Evolutionary conservation across 2,329 filamentous ascomycete species (phyloP), one percentile per base, ranked within the genome.

Genomic region (Cladophialophora carrionii): DNA sequence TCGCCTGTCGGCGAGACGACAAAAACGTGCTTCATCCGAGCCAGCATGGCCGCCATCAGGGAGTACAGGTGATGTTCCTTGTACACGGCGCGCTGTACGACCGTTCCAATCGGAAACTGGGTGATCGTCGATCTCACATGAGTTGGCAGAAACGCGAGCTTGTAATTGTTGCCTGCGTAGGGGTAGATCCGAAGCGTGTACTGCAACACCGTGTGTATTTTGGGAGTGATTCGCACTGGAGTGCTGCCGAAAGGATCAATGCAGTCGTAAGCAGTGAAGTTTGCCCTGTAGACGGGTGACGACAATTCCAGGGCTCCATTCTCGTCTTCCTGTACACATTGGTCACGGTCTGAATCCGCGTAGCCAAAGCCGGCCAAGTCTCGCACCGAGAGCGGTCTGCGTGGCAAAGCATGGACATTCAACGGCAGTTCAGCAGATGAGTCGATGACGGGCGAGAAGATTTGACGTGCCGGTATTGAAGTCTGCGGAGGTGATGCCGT

Each of bases 111-210:
- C 3, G 68, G 68, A 51, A 70, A 70, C 49, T 66, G 68, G n/a
- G 55, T 54, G 26, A 70, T 68, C 24, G 65, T 63, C 2, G 58
- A 54, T n/a, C 63, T 53, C 52, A 70, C 61, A 64, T 70, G 68
- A 7, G 22, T 17, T 31, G 68, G 68, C 41, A 70, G 43, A 54
- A 64, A 61, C 1, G 68, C 68, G 37, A 70, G 51, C 31, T 70
- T 70, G 60, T 68, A 70, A 46, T 70, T 70, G 58, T 70, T 70
- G 46, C 68, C 68, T 1, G 68, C 60, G 41, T 66, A 70, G 12
- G 65, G 22, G 31, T 70, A 70, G 14, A 70, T 64, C 29, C 57
- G 63, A 14, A 70, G 51, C 22, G 56, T 53, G 41, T 66, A 57
- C 46, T 70, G 65, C 31, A 70, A 58, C 9, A 70, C 64, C 14